A percentile compares a stretch with the other conserved stretches of the same genome.
These are phyloP conservation scores for Silene coronaria DNA, from an alignment of 179 eudicot genomes.

Conservation along the genomic window DNA sequence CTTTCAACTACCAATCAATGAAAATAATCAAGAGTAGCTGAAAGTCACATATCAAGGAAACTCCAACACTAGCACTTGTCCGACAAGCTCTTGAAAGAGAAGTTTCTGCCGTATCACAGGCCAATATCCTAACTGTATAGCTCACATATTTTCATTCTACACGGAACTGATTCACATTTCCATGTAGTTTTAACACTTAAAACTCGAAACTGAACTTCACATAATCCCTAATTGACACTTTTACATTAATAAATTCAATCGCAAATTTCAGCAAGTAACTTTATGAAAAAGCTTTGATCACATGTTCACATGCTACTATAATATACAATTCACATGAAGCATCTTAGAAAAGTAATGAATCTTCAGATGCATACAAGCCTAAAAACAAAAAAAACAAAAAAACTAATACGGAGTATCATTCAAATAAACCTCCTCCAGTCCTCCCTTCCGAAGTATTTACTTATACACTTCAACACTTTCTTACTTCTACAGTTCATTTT, in stretches of 20 bases:
- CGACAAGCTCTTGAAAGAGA: background rate
- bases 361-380: background rate
- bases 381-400: no score
- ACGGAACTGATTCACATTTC: conserved; percentile 2
- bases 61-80: background rate
- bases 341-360: background rate
- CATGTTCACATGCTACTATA: background rate
- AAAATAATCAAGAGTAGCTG: background rate
- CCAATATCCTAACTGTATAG: background rate
- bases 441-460: no score
- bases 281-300: background rate
- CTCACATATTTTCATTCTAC: background rate
- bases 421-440: no score
- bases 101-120: background rate
- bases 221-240: no score
- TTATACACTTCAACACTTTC: no score
- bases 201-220: background rate
- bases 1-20: background rate
- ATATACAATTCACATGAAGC: background rate
- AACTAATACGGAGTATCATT: no score
- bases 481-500: no score
- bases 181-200: background rate
- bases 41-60: background rate
- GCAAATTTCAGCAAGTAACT: background rate
- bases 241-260: background rate